These are phyloP conservation scores for Fusarium brachygibbosum DNA, from an alignment of 2,329 filamentous ascomycete species.

Conservation along the genomic window DNA sequence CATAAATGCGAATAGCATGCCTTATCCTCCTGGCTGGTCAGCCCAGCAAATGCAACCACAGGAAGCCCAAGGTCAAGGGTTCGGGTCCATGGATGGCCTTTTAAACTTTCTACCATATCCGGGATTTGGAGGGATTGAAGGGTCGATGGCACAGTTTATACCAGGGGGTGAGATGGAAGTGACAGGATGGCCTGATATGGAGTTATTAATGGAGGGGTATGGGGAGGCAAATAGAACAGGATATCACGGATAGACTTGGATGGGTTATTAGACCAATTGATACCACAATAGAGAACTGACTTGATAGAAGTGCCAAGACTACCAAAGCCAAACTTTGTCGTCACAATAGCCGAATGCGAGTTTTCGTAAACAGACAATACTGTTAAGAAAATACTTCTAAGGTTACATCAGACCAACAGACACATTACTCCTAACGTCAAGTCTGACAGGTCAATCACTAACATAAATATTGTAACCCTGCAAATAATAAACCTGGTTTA, in stretches of 20 bases:
- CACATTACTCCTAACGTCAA: background rate
- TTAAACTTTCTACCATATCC: constrained; percentile 33
- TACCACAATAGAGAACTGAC: background rate
- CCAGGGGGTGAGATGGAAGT: constrained; percentile 28
- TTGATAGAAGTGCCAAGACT: background rate
- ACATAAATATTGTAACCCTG: background rate
- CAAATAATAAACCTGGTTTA: constrained; percentile 10
- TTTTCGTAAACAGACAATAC: background rate
- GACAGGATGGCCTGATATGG: constrained; percentile 46
- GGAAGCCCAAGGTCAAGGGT: background rate
- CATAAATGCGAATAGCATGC: background rate
- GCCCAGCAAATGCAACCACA: constrained; percentile 18
- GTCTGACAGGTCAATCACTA: background rate
- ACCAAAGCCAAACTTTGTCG: background rate
- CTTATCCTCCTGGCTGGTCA: constrained; percentile 3
- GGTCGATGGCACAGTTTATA: constrained; percentile 32
- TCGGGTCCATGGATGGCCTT: constrained; percentile 38
- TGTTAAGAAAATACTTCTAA: background rate
- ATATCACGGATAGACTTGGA: background rate
- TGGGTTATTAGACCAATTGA: background rate
- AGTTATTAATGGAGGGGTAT: constrained; percentile 39
- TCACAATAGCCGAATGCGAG: background rate
- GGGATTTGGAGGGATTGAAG: constrained; percentile 14
- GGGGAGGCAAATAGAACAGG: constrained; percentile 16
- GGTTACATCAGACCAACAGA: background rate